These are phyloP conservation scores for Cyclotella baltica DNA, from an alignment of 108 stramenopile species.

Conservation along the genomic window DNA sequence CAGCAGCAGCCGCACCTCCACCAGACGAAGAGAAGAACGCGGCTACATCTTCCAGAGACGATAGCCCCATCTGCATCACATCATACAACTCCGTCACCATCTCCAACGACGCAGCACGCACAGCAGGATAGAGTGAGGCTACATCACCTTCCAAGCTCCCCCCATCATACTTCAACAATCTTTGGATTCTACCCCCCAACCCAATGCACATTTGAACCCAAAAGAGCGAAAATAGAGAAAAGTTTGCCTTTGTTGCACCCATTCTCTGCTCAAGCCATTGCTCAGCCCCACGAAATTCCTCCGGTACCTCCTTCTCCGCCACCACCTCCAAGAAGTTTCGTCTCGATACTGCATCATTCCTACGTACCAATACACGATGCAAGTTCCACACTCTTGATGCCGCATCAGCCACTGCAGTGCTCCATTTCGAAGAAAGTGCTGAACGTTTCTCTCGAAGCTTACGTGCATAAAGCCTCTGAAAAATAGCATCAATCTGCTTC, in stretches of 20 bases:
- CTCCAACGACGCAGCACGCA: constrained; percentile 72
- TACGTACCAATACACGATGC: constrained; percentile 78
- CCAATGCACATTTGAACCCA: constrained; percentile 74
- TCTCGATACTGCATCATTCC: constrained; percentile 77
- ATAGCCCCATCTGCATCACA: constrained; percentile 65
- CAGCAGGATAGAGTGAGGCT: constrained; percentile 80
- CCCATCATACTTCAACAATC: constrained; percentile 71
- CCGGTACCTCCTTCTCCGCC: constrained; percentile 57
- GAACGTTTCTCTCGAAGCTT: constrained; percentile 73
- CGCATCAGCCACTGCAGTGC: constrained; percentile 62
- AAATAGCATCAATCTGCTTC: constrained; percentile 62
- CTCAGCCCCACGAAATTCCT: constrained; percentile 48
- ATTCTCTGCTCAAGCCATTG: constrained; percentile 3
- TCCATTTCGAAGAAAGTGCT: constrained; percentile 66
- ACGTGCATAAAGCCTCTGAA: constrained; percentile 57
- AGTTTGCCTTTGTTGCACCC: constrained; percentile 19
- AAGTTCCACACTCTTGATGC: constrained; percentile 78
- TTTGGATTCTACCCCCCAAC: constrained; percentile 66
- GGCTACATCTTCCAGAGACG: constrained; percentile 52
- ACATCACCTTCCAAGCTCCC: constrained; percentile 71
- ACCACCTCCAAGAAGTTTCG: constrained; percentile 83
- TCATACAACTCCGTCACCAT: constrained; percentile 80
- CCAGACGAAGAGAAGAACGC: constrained; percentile 37
- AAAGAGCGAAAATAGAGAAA: constrained; percentile 76
- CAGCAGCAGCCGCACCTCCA: constrained; percentile 44